Base-by-base conservation (phyloP, 805 yeast species). In the Candida nemodendra region DNA sequence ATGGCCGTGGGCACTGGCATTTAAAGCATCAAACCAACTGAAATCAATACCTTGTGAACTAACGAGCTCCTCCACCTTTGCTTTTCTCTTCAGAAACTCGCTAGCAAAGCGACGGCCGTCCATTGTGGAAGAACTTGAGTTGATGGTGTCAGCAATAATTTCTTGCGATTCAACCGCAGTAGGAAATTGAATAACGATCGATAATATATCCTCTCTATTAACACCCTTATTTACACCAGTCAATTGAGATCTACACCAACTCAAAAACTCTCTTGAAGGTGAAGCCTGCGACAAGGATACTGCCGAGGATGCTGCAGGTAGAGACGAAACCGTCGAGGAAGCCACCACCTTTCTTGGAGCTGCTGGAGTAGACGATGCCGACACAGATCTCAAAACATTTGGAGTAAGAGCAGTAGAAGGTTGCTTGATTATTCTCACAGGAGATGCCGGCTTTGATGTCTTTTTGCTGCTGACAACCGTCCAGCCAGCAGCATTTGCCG, bases 71-170 rank as follows among this genome's bases (percentile, higher is more conserved):
- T 89, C 97, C 39, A 87, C 90, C 34, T 68, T 72, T 43, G 72
- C 74, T 56, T 93, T 81, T 57, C 84, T 79, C 63, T 81, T 84
- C 57, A 83, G 70, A 59, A 93, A 93, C 56, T 93, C 99, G 39
- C 74, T 76, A 0, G 99, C 96, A 68, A 90, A 91, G 48, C 95
- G 74, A 57, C 96, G 80, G 17, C 98, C 98, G 60, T 93, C 96
- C 84, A 91, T 81, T 1, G 90, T 83, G 3, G 90, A 76, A 27
- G 95, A 84, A 43, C 88, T 84, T 18, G 93, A 80, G 65, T 88
- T 89, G 41, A 91, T 79, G 9, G 96, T 87, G 56, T 91, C 99
- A 2, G 95, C 83, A 56, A 91, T 89, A 58, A 91, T 85, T 59
- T 82, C 95, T 33, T 74, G 70, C 0, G 95, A 78, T 50, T 88